Evolutionary conservation across 2,329 filamentous ascomycete species (phyloP), one percentile per base, ranked within the genome.

Genomic region (Xylariaceae sp.): DNA sequence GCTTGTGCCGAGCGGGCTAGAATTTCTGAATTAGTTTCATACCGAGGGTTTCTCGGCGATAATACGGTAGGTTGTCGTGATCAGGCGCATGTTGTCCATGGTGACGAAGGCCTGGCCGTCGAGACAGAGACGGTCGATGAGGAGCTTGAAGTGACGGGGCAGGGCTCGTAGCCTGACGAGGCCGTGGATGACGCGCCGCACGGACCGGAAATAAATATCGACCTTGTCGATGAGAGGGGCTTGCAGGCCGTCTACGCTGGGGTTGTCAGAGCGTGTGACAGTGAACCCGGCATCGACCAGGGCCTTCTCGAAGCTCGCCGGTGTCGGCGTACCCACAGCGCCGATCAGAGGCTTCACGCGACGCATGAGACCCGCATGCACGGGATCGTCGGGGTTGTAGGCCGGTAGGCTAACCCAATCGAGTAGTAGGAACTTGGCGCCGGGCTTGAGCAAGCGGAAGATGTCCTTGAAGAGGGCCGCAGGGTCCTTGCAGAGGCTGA

Each of bases 321-420:
- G 79, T 2, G 80, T 82, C 37, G 80, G 80, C 2, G 80, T 83
- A 40, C 80, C 80, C 7, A 83, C 79, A 32, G 80, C 80, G 20
- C 80, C 80, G 58, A 83, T 82, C 43, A 83, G 67, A 14, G 80
- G 80, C 72, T 83, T 83, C 37, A 81, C 79, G 42, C 80, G 78
- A 20, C 77, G 72, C 80, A 83, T 83, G 40, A 83, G 75, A 61
- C 75, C 76, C 23, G 72, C 73, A 48, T 83, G 80, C 55, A 78
- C 73, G 2, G 75, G 70, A 60, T 82, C 75, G 20, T 64, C 65
- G 4, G 78, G 66, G 52, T 82, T 75, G 64, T 81, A 82, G 16
- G 73, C 73, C 2, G 79, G 79, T 49, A 81, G 65, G 59, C 79
- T 80, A 59, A 81, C 77, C 80, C 80, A 83, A 69, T 83, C 80